phyloP scores from a whole-genome alignment of 305 asterid species.

The Caryopteris hybrid region DNA sequence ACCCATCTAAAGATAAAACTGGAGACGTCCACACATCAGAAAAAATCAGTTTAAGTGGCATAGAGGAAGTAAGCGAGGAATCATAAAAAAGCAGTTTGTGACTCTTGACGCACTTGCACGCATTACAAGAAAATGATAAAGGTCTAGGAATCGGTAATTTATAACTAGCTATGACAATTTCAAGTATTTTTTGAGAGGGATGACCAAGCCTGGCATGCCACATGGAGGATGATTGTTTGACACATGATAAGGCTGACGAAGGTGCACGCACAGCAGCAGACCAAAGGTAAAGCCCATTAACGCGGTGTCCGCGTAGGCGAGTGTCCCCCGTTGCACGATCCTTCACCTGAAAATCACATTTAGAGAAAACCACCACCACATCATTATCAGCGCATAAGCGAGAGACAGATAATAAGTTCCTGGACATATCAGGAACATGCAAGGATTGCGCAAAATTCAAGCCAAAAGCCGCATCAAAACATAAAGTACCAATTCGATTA shows the following conservation, averaged over 20 bases:
- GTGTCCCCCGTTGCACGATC: too few species aligned
- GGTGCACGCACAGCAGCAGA: background rate
- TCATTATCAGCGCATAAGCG: background rate
- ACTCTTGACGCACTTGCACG: background rate
- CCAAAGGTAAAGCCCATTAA: background rate
- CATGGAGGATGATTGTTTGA: background rate
- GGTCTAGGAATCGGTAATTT: too few species aligned
- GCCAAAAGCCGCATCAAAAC: background rate
- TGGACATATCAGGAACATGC: too few species aligned
- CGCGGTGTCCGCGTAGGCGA: background rate
- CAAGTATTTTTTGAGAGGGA: background rate
- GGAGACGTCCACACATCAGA: too few species aligned
- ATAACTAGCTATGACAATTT: background rate
- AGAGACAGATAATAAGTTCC: background rate
- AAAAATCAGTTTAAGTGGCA: background rate
- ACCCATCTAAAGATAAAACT: too few species aligned
- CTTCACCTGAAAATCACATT: background rate
- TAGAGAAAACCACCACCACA: background rate
- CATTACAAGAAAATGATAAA: background rate
- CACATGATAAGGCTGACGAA: background rate
- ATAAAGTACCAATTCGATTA: background rate
- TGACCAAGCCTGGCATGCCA: background rate
- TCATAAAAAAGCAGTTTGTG: background rate
- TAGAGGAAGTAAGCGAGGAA: background rate
- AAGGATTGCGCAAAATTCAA: background rate